A percentile compares a stretch with the other conserved stretches of the same genome.
These are phyloP conservation scores for Nicotiana obtusifolia DNA, from an alignment of 257 asterid species.

Conservation along the genomic window DNA sequence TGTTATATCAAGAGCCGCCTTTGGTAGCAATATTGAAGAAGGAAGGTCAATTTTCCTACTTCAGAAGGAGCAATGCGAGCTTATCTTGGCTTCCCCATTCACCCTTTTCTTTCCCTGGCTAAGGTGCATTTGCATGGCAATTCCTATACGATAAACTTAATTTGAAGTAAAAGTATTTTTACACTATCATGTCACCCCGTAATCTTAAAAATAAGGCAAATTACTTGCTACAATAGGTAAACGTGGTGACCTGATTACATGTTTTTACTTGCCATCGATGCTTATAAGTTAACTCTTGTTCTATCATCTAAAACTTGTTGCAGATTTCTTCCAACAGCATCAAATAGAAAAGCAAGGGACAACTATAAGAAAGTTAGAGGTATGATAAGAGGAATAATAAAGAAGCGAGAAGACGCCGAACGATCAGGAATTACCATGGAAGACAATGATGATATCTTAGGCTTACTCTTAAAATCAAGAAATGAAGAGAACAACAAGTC, in stretches of 20 bases:
- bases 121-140: constrained; percentile 1
- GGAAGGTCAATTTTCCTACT: constrained; percentile 20
- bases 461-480: constrained; percentile 17
- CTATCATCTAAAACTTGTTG: not conserved
- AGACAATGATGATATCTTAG: constrained; percentile 15
- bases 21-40: constrained; percentile 22
- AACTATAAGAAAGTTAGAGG: constrained; percentile 17
- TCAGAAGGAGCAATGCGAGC: constrained; percentile 17
- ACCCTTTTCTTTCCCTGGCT: constrained; percentile 17
- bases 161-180: no score
- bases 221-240: no score
- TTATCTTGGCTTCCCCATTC: constrained; percentile 14
- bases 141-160: no score
- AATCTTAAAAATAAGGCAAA: no score
- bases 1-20: constrained; percentile 21
- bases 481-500: not conserved
- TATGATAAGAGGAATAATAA: constrained; percentile 3
- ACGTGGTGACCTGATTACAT: no score
- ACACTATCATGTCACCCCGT: no score
- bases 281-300: no score
- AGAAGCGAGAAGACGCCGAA: not conserved
- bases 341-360: constrained; percentile 18
- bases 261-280: no score
- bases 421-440: not conserved
- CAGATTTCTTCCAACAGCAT: constrained; percentile 24